Percentiles rank a stretch among this genome's conserved stretches.
phyloP scores from a whole-genome alignment of 257 asterid species.

The Handroanthus guayacan region DNA sequence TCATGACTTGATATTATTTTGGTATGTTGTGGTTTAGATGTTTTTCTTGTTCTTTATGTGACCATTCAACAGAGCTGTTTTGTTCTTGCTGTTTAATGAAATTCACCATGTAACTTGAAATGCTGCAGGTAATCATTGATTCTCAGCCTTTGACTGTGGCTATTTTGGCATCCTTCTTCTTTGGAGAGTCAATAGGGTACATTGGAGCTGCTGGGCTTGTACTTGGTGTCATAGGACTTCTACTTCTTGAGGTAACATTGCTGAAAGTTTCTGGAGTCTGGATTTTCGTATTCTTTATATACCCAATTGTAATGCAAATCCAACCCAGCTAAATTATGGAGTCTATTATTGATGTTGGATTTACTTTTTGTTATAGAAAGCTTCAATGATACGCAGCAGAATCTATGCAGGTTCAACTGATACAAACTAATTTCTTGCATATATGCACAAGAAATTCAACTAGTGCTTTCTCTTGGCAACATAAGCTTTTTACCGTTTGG shows the following conservation, averaged over 20 bases:
- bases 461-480: not conserved
- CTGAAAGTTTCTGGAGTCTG: conserved; percentile 13
- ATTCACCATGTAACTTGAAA: not conserved
- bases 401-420: conserved; percentile 11
- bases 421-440: not conserved
- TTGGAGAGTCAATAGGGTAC: conserved; percentile 85
- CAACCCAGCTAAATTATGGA: conserved; percentile 8
- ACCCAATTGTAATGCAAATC: conserved; percentile 16
- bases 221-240: conserved; percentile 85
- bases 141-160: conserved; percentile 98
- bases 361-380: conserved; percentile 18
- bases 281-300: conserved; percentile 21
- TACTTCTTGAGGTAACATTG: conserved; percentile 85
- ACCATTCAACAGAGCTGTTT: conserved; percentile 8
- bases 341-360: conserved; percentile 7
- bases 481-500: conserved; percentile 17
- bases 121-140: conserved; percentile 90
- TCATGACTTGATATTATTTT: conserved; percentile 1
- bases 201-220: conserved; percentile 86
- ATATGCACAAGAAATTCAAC: conserved; percentile 4
- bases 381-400: conserved; percentile 14
- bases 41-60: conserved; percentile 4
- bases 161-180: conserved; percentile 80
- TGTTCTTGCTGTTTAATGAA: conserved; percentile 18
- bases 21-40: not conserved